phyloP scores from a whole-genome alignment of 352 stramenopile genomes.

The Saprolegnia diclina region DNA sequence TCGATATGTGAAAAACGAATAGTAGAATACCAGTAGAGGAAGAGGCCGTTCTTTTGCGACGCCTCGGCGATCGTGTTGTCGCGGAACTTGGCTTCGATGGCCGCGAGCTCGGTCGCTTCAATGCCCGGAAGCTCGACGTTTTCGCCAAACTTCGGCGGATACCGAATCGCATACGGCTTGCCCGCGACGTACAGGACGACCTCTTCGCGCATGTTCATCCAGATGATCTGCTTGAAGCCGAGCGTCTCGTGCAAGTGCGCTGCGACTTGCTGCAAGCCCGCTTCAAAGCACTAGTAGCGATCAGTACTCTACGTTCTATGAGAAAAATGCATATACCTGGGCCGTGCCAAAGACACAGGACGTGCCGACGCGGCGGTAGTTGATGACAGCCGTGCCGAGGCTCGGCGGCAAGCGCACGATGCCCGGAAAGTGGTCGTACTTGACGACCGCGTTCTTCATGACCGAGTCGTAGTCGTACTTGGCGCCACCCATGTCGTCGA shows the following conservation, averaged over 20 bases:
- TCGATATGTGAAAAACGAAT: not conserved
- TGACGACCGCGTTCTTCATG: conserved; percentile 13
- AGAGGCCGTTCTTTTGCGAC: conserved; percentile 1
- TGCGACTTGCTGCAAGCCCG: conserved; percentile 60
- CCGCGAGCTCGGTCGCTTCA: conserved; percentile 30
- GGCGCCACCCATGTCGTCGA: conserved; percentile 12
- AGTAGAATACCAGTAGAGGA: conserved; percentile 2
- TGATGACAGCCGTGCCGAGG: conserved; percentile 13
- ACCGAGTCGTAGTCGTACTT: conserved; percentile 19
- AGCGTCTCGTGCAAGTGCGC: conserved; percentile 40
- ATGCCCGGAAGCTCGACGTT: conserved; percentile 34
- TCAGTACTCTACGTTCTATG: not conserved
- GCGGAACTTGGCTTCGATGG: conserved; percentile 33
- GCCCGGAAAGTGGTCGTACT: conserved; percentile 8
- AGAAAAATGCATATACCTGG: not conserved
- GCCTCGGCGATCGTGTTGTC: conserved; percentile 33
- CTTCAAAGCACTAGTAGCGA: conserved; percentile 41
- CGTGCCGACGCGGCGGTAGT: conserved; percentile 17
- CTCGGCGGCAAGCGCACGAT: conserved; percentile 5
- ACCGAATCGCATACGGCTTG: conserved; percentile 33
- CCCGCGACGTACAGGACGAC: conserved; percentile 36
- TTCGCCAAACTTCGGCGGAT: conserved; percentile 29
- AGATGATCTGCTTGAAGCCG: conserved; percentile 27
- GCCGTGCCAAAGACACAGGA: conserved; percentile 1
- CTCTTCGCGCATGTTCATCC: conserved; percentile 38